Evolutionary conservation across 1,139 yeast genomes (phyloP).

Genomic region (Pichia sp.): DNA sequence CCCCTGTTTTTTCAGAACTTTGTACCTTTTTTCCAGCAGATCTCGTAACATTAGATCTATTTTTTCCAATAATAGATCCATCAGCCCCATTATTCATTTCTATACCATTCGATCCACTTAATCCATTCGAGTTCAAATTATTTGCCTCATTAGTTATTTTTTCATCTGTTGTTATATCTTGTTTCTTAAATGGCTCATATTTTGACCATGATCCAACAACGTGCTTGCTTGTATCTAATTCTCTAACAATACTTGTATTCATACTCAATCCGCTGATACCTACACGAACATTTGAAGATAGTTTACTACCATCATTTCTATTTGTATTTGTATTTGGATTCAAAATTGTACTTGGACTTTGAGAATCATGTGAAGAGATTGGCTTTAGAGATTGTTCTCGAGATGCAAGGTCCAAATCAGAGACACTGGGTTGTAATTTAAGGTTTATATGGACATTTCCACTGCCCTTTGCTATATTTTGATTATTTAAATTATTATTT

Average conservation of each 20-base stretch:
- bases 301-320: constrained; percentile 2
- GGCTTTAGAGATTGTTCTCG: constrained; percentile 7
- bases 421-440: neutral
- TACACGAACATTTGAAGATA: constrained; percentile 16
- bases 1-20: neutral
- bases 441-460: neutral
- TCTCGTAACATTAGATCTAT: neutral
- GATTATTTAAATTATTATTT: neutral
- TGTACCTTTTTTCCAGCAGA: neutral
- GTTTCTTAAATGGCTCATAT: neutral
- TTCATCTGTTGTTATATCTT: neutral
- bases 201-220: constrained; percentile 14
- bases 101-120: neutral
- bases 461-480: too few species aligned
- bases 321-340: neutral
- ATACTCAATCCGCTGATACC: constrained; percentile 18
- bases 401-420: neutral
- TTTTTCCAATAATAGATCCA: neutral
- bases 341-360: neutral
- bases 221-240: constrained; percentile 15
- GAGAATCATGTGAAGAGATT: neutral
- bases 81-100: too few species aligned
- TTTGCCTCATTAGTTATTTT: neutral
- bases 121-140: neutral
- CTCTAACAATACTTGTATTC: constrained; percentile 17